Evolutionary conservation across 371 early-diverging fungal genomes (phyloP).

Genomic region (Syncephalastrum sp.): DNA sequence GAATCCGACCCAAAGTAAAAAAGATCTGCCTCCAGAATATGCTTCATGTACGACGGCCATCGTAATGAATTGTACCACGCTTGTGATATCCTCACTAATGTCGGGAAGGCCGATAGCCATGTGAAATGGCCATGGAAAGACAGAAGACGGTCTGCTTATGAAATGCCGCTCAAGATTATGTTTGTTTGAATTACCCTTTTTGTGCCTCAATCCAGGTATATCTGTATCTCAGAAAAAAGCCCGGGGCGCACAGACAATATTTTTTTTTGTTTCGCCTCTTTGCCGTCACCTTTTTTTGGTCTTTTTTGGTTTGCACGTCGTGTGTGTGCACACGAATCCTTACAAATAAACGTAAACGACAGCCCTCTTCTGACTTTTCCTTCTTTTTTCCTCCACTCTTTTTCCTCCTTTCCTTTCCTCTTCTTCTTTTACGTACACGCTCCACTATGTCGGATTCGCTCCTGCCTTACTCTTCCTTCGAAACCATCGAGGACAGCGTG

Average conservation of each 20-base stretch:
- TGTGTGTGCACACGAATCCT: slow-evolving; percentile 3
- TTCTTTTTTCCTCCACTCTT: not conserved
- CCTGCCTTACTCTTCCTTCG: slow-evolving; percentile 31
- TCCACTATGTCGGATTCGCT: slow-evolving; percentile 10
- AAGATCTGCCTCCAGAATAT: no score
- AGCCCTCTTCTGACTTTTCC: slow-evolving; percentile 3
- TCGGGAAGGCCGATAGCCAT: no score
- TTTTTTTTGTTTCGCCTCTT: no score
- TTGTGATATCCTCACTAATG: no score
- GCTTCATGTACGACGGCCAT: no score
- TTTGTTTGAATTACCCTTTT: no score
- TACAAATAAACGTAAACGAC: not conserved
- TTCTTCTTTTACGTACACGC: not conserved
- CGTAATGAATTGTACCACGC: no score
- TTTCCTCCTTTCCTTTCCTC: slow-evolving; percentile 4
- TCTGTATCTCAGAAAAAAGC: not conserved
- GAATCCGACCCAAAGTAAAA: no score
- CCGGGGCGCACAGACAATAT: not conserved
- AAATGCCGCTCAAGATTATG: no score
- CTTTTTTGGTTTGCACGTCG: not conserved
- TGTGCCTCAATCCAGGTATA: not conserved
- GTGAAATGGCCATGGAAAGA: no score
- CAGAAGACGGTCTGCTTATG: no score
- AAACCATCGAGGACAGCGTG: slow-evolving; percentile 39
- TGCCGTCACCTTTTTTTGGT: no score